Conservation (phyloP, 2,329 filamentous ascomycete genomes). For the Karstenula rhodostoma region DNA sequence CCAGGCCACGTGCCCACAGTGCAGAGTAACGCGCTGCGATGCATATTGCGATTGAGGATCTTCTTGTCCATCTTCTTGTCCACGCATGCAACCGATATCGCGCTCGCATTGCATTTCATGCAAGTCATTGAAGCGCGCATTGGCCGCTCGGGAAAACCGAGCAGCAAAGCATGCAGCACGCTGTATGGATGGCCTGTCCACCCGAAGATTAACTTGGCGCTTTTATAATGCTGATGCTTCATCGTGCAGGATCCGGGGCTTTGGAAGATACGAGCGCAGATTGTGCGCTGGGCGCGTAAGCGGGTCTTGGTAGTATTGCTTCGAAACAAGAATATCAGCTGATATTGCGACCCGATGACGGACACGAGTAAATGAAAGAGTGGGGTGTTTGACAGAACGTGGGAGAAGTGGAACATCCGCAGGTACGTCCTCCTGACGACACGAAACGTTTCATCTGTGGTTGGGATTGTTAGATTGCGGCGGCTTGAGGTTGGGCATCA, state of each 20-base stretch:
- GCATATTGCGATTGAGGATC: neutral
- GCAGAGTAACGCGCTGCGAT: neutral
- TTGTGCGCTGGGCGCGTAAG: neutral
- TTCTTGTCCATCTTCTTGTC: neutral
- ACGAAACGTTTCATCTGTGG: conserved; percentile 26
- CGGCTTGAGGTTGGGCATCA: conserved; percentile 27
- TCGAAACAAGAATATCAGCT: neutral
- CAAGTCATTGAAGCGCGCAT: conserved; percentile 17
- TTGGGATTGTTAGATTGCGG: conserved; percentile 22
- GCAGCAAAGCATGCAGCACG: neutral
- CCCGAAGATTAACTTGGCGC: neutral
- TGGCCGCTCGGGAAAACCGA: neutral
- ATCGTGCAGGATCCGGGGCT: neutral
- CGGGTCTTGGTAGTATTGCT: neutral
- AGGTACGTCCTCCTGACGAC: conserved; percentile 8
- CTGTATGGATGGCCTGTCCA: neutral
- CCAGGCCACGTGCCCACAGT: too few species aligned
- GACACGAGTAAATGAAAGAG: conserved; percentile 4
- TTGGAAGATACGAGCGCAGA: conserved; percentile 1
- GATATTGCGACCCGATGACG: neutral
- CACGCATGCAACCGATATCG: neutral
- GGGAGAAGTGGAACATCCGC: neutral
- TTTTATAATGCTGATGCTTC: neutral
- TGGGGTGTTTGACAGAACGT: conserved; percentile 1
- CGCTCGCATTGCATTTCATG: conserved; percentile 15